A percentile compares a stretch with the other conserved stretches of the same genome.
Evolutionary conservation across 495 filamentous ascomycete genomes (phyloP).

Genomic region (Daldinia childiae): DNA sequence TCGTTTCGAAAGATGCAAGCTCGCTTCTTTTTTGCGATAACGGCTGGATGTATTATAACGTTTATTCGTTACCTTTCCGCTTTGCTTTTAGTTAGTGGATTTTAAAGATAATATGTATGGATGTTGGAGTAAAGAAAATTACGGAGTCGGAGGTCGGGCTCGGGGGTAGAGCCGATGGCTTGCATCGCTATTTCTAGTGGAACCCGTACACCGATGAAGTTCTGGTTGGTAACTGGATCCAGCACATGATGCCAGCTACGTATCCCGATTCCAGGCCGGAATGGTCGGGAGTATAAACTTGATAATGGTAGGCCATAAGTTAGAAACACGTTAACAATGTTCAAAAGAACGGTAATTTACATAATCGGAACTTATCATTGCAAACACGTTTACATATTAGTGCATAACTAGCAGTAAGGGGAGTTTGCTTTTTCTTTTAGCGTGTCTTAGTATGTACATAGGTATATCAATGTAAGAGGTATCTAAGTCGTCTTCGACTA

Average conservation of each 20-base stretch:
- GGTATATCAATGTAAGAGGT: too few relatives aligned
- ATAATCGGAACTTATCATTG: not conserved
- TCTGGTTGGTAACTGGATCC: not conserved
- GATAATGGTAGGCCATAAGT: not conserved
- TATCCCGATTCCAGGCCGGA: not conserved
- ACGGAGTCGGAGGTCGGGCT: not conserved
- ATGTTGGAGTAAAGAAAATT: not conserved
- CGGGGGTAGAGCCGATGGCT: not conserved
- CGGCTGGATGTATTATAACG: not conserved
- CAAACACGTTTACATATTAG: not conserved
- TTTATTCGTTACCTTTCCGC: not conserved
- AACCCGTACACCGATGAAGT: not conserved
- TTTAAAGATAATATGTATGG: not conserved
- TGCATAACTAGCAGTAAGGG: not conserved
- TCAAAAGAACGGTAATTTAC: not conserved
- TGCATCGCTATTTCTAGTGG: not conserved
- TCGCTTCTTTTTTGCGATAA: not conserved
- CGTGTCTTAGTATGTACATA: too few relatives aligned
- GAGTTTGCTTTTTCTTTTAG: not conserved
- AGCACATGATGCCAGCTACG: not conserved
- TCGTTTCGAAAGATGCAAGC: not conserved
- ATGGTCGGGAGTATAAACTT: not conserved
- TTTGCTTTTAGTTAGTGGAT: constrained; percentile 10
- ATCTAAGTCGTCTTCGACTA: too few relatives aligned
- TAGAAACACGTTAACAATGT: not conserved